Evolutionary conservation across 2,329 filamentous ascomycete genomes (phyloP).

Genomic region (Cladophialophora psammophila): DNA sequence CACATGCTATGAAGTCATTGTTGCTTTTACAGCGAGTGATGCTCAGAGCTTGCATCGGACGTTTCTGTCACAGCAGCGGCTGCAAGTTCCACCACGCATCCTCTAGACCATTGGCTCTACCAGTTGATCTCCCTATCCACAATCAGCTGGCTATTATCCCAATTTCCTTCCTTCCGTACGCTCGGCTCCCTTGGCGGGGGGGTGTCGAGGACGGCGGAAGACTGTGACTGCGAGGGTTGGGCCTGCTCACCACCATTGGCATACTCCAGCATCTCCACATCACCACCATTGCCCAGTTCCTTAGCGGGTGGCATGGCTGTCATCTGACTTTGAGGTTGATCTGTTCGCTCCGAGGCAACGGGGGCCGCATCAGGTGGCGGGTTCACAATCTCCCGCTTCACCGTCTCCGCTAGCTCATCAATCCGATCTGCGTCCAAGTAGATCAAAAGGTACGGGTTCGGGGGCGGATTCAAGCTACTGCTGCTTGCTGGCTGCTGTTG

Average conservation of each 20-base stretch:
- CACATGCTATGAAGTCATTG: neutral
- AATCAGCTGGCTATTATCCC: conserved; percentile 36
- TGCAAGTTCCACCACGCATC: conserved; percentile 30
- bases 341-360: conserved; percentile 1
- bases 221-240: conserved; percentile 7
- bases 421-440: conserved; percentile 76
- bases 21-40: neutral
- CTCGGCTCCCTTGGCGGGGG: conserved; percentile 1
- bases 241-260: conserved; percentile 38
- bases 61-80: conserved; percentile 26
- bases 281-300: conserved; percentile 12
- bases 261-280: conserved; percentile 36
- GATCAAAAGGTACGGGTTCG: conserved; percentile 67
- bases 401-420: conserved; percentile 64
- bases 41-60: neutral
- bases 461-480: conserved; percentile 56
- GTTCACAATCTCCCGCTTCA: conserved; percentile 54
- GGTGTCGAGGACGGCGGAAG: neutral
- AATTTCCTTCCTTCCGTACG: conserved; percentile 24
- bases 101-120: conserved; percentile 32
- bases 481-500: neutral
- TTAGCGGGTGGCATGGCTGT: conserved; percentile 28
- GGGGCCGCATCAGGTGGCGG: conserved; percentile 31
- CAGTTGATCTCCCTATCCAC: conserved; percentile 31
- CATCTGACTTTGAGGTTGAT: conserved; percentile 32